Percentiles rank a stretch among this genome's conserved stretches.
phyloP scores from a whole-genome alignment of 179 eudicot species.

The Silene noctiflora region DNA sequence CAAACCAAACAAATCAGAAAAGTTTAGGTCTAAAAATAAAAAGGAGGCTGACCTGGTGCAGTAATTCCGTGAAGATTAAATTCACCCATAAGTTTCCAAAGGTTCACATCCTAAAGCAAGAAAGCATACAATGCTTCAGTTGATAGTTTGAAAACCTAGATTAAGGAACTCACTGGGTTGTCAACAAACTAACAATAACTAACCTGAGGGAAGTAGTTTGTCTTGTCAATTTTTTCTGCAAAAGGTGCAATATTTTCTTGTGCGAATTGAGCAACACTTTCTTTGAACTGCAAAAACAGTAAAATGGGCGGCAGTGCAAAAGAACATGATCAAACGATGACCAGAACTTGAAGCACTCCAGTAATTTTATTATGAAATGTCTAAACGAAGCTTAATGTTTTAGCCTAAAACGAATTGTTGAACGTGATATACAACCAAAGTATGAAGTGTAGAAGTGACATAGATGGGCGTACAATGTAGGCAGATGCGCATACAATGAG shows the following conservation, averaged over 20 bases:
- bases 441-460: no score
- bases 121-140: constrained; percentile 3
- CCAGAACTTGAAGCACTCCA: background rate
- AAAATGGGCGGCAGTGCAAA: background rate
- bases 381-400: no score
- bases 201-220: constrained; percentile 73
- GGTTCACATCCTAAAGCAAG: constrained; percentile 62
- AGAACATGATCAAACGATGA: no score
- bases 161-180: background rate
- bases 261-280: constrained; percentile 40
- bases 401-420: no score
- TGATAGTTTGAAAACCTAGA: background rate
- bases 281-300: constrained; percentile 62
- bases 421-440: no score
- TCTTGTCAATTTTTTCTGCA: constrained; percentile 33
- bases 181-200: constrained; percentile 8
- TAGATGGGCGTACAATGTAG: no score
- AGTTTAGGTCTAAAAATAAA: no score
- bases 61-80: constrained; percentile 96
- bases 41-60: constrained; percentile 63
- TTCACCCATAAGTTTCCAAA: constrained; percentile 99
- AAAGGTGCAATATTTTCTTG: constrained; percentile 38
- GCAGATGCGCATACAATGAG: no score
- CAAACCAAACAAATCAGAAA: no score
- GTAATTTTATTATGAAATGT: background rate